Base-by-base conservation (phyloP, 2,329 filamentous ascomycete species). In the Diaporthe vexans region DNA sequence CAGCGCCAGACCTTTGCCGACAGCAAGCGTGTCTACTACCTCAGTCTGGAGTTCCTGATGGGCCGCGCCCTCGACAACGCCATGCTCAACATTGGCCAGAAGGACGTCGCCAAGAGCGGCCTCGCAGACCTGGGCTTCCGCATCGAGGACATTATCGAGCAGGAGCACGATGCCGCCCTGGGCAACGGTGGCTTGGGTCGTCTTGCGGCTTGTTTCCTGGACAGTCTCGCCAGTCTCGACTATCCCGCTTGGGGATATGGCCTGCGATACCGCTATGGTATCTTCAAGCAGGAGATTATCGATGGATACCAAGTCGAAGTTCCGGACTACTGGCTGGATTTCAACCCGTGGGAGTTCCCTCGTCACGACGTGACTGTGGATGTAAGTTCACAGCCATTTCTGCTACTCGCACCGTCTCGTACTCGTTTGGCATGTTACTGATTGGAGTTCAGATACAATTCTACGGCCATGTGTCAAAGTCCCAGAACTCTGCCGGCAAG, bases 211-310 rank as follows among this genome's bases (percentile, higher is more conserved):
- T 99, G 97, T 85, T 98, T 98, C 88, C 91, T 99, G 77, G 97
- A 99, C 86, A 98, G 95, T 79, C 87, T 99, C 81, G 97, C 97
- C 33, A 96, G 95, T 15, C 89, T 99, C 79, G 97, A 98, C 87
- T 98, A 94, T 83, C 94, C 97, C 13, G 97, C 97, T 26, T 99
- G 97, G 97, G 97, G 97, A 48, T 99, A 99, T 80, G 97, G 96
- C 72, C 87, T 99, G 78, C 92, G 97, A 81, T 99, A 99, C 87
- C 90, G 95, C 83, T 98, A 98, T 82, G 94, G 94, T 82, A 99
- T 99, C 83, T 99, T 99, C 91, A 98, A 98, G 87, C 97, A 99
- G 87, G 97, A 98, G 86, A 98, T 99, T 79, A 92, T 98, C 75
- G 94, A 98, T 81, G 97, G 97, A 74, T 99, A 98, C 83, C 97